Evolutionary conservation across 129 eudicot genomes (phyloP).

Genomic region (Erigeron canadensis): DNA sequence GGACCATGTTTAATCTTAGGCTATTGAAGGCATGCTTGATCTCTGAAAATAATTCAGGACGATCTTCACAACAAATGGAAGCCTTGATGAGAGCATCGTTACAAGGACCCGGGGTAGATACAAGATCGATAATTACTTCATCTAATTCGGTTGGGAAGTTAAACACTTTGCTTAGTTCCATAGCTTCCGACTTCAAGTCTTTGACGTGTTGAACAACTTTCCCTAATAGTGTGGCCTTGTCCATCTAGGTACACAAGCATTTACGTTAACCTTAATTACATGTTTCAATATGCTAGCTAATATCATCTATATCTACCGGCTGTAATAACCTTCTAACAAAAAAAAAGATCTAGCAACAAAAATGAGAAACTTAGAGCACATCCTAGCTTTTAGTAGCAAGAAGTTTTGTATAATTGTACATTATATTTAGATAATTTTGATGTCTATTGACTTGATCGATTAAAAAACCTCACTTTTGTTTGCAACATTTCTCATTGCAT

Average conservation of each 20-base stretch:
- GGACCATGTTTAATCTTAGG: conserved; percentile 43
- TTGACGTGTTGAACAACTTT: conserved; percentile 64
- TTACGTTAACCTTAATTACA: too few relatives aligned
- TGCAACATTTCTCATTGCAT: background rate
- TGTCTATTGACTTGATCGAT: background rate
- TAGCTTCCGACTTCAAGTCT: conserved; percentile 44
- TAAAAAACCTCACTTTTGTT: too few relatives aligned
- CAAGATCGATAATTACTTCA: conserved; percentile 47
- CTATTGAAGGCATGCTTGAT: conserved; percentile 54
- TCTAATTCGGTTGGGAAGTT: conserved; percentile 58
- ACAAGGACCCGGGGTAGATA: conserved; percentile 3
- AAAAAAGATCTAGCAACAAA: background rate
- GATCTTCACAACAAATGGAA: conserved; percentile 72
- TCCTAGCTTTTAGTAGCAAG: background rate
- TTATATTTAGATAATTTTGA: too few relatives aligned
- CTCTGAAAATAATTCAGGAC: conserved; percentile 63
- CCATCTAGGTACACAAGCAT: conserved; percentile 54
- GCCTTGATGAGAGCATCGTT: conserved; percentile 45
- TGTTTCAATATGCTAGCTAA: too few relatives aligned
- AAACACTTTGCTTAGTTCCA: conserved; percentile 47
- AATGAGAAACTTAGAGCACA: background rate
- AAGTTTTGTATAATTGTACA: background rate
- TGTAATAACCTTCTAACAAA: too few relatives aligned
- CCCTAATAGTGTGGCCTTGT: conserved; percentile 78
- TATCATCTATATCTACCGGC: too few relatives aligned